Evolutionary conservation across 2,329 filamentous ascomycete species (phyloP).

Genomic region (Corynespora cassiicola): DNA sequence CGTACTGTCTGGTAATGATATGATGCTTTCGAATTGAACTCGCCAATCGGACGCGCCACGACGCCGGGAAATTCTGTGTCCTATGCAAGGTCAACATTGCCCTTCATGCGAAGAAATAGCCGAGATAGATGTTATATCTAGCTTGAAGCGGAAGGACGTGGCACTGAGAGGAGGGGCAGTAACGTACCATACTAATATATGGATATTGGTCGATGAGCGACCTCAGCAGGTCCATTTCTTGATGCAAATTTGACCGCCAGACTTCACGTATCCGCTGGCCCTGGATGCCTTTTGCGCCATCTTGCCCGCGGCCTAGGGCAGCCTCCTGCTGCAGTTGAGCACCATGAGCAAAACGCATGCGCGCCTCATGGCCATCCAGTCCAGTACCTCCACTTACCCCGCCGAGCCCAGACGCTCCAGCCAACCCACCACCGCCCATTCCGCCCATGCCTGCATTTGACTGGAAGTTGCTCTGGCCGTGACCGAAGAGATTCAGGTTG

Average conservation of each 20-base stretch:
- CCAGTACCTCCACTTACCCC: slow-evolving; percentile 65
- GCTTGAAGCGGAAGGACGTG: too few relatives aligned
- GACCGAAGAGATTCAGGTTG: slow-evolving; percentile 65
- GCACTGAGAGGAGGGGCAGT: too few relatives aligned
- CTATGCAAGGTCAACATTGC: slow-evolving; percentile 54
- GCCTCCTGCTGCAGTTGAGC: slow-evolving; percentile 60
- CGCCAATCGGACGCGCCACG: slow-evolving; percentile 91
- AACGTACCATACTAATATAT: slow-evolving; percentile 99
- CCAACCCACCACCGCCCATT: slow-evolving; percentile 62
- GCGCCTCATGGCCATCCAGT: slow-evolving; percentile 83
- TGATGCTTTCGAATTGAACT: slow-evolving; percentile 92
- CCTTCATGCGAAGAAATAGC: too few relatives aligned
- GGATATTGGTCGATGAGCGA: slow-evolving; percentile 88
- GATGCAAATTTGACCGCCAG: slow-evolving; percentile 88
- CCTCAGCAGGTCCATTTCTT: slow-evolving; percentile 87
- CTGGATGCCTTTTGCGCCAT: slow-evolving; percentile 65
- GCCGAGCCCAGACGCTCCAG: slow-evolving; percentile 61
- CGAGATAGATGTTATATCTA: too few relatives aligned
- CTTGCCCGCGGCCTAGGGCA: slow-evolving; percentile 56
- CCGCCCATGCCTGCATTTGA: slow-evolving; percentile 61
- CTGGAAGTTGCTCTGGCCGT: slow-evolving; percentile 47
- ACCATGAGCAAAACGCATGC: slow-evolving; percentile 85
- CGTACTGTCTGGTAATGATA: slow-evolving; percentile 98
- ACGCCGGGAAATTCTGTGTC: slow-evolving; percentile 99
- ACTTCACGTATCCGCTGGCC: slow-evolving; percentile 87